These are phyloP conservation scores for Diplosphaera chodatii DNA, from an alignment of 139 green algal species.

Conservation along the genomic window DNA sequence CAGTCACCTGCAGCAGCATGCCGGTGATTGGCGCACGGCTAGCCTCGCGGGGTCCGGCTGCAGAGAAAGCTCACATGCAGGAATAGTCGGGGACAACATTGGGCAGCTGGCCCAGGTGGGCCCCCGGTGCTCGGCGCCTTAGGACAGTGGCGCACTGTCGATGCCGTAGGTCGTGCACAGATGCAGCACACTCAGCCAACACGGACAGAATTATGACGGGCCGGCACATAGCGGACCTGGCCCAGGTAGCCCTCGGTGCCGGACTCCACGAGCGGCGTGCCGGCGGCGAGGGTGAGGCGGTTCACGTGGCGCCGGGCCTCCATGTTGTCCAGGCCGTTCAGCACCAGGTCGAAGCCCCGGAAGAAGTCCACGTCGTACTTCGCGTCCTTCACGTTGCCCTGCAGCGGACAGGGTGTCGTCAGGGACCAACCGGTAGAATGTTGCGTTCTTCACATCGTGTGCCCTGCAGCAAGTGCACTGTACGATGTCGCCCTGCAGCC, in stretches of 20 bases:
- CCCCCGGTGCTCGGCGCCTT: too few species aligned
- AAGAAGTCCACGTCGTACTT: slow-evolving; percentile 87
- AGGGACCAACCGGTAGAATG: too few species aligned
- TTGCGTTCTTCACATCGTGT: too few species aligned
- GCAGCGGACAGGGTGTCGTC: too few species aligned
- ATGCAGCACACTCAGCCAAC: too few species aligned
- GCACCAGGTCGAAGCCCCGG: slow-evolving; percentile 80
- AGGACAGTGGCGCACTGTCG: slow-evolving; percentile 87
- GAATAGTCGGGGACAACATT: background rate
- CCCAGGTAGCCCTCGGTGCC: slow-evolving; percentile 90
- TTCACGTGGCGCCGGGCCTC: slow-evolving; percentile 90
- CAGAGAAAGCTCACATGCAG: too few species aligned
- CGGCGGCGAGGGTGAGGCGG: slow-evolving; percentile 80
- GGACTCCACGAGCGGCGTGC: slow-evolving; percentile 86
- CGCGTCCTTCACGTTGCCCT: slow-evolving; percentile 70
- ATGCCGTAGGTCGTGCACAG: too few species aligned
- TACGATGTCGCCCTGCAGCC: too few species aligned
- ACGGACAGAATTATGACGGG: too few species aligned
- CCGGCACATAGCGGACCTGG: slow-evolving; percentile 70
- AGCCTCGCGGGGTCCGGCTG: too few species aligned
- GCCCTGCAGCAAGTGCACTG: too few species aligned
- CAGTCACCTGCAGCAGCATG: slow-evolving; percentile 66
- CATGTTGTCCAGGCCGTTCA: slow-evolving; percentile 98
- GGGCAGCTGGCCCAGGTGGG: slow-evolving; percentile 74
- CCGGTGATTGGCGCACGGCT: too few species aligned